Conservation (phyloP, 352 stramenopile genomes). For the Phytophthora colocasiae region DNA sequence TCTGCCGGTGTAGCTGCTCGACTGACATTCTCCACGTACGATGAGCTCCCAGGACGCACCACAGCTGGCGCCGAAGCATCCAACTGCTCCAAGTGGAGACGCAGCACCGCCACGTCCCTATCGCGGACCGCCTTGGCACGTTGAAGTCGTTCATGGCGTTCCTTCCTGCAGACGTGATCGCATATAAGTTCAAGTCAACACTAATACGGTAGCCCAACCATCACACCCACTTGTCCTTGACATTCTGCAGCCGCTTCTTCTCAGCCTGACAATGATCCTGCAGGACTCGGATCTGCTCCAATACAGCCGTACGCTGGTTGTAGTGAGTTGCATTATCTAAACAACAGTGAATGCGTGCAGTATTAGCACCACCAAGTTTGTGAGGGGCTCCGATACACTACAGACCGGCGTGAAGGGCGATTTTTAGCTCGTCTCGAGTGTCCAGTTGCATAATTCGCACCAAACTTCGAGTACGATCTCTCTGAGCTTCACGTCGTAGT, state of each 20-base stretch:
- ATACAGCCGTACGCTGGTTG: slow-evolving; percentile 43
- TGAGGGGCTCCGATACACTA: not conserved
- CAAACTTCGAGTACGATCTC: slow-evolving; percentile 54
- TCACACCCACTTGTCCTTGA: slow-evolving; percentile 61
- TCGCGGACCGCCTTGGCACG: slow-evolving; percentile 44
- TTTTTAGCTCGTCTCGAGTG: slow-evolving; percentile 37
- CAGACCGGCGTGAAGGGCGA: slow-evolving; percentile 48
- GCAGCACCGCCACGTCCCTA: slow-evolving; percentile 28
- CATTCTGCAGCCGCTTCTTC: slow-evolving; percentile 53
- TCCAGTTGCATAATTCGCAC: slow-evolving; percentile 64
- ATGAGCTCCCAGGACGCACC: slow-evolving; percentile 21
- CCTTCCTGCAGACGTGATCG: slow-evolving; percentile 40
- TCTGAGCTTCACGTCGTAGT: slow-evolving; percentile 32
- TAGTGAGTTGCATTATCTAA: slow-evolving; percentile 43
- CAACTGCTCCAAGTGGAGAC: slow-evolving; percentile 36
- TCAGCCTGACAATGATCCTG: slow-evolving; percentile 47
- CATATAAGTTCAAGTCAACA: slow-evolving; percentile 1
- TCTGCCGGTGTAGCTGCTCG: slow-evolving; percentile 12
- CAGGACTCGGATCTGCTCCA: slow-evolving; percentile 43
- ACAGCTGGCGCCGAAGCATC: slow-evolving; percentile 24
- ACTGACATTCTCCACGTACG: not conserved
- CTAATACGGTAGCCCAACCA: not conserved
- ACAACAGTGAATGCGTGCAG: slow-evolving; percentile 2
- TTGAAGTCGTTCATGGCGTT: slow-evolving; percentile 56
- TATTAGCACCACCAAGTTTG: slow-evolving; percentile 11